phyloP scores from a whole-genome alignment of 257 asterid genomes.

The Galeopsis tetrahit region DNA sequence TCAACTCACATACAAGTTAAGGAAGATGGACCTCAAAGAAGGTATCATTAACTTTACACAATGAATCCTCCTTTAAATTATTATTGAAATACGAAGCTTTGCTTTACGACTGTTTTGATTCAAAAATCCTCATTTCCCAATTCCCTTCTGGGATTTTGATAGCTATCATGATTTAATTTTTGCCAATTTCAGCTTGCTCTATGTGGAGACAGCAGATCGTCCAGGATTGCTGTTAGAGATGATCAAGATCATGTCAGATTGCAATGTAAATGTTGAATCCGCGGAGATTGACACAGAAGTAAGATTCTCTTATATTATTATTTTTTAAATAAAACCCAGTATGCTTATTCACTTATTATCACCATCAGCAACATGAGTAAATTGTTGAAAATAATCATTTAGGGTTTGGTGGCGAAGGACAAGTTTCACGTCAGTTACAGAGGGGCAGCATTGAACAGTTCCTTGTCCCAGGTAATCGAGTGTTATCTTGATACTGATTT shows the following conservation, averaged over 20 bases:
- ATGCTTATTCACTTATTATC: background rate
- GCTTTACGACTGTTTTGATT: slow-evolving; percentile 13
- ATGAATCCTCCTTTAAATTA: slow-evolving; percentile 1
- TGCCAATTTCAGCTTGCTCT: slow-evolving; percentile 78
- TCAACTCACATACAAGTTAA: slow-evolving; percentile 86
- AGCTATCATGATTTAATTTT: slow-evolving; percentile 10
- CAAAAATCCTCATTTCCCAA: slow-evolving; percentile 13
- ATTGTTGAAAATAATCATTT: slow-evolving; percentile 27
- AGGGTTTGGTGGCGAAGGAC: slow-evolving; percentile 98
- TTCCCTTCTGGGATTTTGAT: slow-evolving; percentile 4
- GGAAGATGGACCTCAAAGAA: slow-evolving; percentile 86
- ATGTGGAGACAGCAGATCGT: slow-evolving; percentile 91
- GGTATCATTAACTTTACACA: slow-evolving; percentile 42
- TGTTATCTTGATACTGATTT: background rate
- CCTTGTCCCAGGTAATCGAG: slow-evolving; percentile 86
- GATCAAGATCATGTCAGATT: slow-evolving; percentile 76
- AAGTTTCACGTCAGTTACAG: slow-evolving; percentile 91
- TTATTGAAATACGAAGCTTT: slow-evolving; percentile 16
- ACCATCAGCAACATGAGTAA: slow-evolving; percentile 22
- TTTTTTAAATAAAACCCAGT: background rate
- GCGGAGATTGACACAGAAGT: slow-evolving; percentile 98
- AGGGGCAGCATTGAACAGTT: slow-evolving; percentile 85
- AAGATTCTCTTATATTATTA: slow-evolving; percentile 27
- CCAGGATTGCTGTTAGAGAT: slow-evolving; percentile 87
- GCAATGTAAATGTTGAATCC: slow-evolving; percentile 82